Conservation (phyloP, 1,139 yeast species). For the Blastobotrys niveus region DNA sequence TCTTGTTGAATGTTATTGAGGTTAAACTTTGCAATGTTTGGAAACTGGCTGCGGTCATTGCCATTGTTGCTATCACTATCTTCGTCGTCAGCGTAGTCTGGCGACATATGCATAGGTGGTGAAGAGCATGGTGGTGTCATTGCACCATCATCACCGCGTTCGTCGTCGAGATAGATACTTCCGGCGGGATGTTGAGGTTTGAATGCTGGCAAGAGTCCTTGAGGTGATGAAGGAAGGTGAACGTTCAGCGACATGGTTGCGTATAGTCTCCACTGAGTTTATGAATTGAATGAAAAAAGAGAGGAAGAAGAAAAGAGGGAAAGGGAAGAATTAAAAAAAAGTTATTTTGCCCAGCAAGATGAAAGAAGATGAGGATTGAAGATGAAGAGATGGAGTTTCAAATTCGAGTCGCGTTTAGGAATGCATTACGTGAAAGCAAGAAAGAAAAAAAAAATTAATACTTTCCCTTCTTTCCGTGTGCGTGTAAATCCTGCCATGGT, state of each 20-base stretch:
- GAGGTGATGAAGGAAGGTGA: slow-evolving; percentile 13
- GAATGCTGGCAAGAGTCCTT: slow-evolving; percentile 24
- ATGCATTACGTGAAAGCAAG: background rate
- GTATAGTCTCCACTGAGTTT: no score
- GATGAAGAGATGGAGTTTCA: no score
- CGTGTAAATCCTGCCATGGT: no score
- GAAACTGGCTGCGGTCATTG: slow-evolving; percentile 3
- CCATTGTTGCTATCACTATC: no score
- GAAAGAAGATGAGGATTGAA: no score
- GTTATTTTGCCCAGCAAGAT: background rate
- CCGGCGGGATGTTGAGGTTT: slow-evolving; percentile 11
- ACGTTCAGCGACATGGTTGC: background rate
- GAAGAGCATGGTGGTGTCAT: slow-evolving; percentile 12
- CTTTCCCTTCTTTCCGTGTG: no score
- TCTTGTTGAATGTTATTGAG: slow-evolving; percentile 1
- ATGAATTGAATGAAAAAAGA: background rate
- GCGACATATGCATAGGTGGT: slow-evolving; percentile 1
- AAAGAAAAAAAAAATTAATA: background rate
- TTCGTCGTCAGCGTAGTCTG: background rate
- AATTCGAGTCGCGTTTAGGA: no score
- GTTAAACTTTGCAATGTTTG: slow-evolving; percentile 6
- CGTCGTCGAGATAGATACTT: background rate
- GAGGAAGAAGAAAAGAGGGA: slow-evolving; percentile 1
- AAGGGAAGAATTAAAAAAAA: background rate
- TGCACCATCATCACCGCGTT: slow-evolving; percentile 5